Evolutionary conservation across 257 asterid genomes (phyloP), one percentile per base, ranked within the genome.

Genomic region (Capsicum chinense): DNA sequence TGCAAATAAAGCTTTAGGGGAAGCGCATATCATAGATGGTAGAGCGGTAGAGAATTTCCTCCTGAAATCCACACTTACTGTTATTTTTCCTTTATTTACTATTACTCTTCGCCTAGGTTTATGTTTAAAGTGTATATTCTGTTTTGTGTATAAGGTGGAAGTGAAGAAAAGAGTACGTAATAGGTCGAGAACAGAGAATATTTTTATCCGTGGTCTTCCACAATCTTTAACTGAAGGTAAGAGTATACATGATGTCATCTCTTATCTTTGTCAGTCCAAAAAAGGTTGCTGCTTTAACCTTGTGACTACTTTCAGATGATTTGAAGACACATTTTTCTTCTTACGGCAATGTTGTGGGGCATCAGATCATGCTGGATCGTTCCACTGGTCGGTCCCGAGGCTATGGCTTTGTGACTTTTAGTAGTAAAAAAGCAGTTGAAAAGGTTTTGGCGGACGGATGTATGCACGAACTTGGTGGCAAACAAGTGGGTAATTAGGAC

Each of bases 151-250:
- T 87, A 89, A 97, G 98, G 99, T 97, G 85, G 98, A 95, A 85
- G 98, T 97, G 56, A 93, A 97, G 92, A 92, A 97, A 89, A 92
- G 98, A 80, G 94, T 97, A 62, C 97, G 96, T 56, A 92, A 26
- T 1, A 1, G 2, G 33, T 26, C 33, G 33, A 26, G 86, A 91
- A 95, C 98, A 5, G 93, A 90, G 96, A 26, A 26, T 26, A 91
- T 97, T 71, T 97, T 93, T 89, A 92, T 97, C 9, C 99, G 98
- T 57, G 99, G 99, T 82, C 88, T 97, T 87, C 99, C 99, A 14
- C 70, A 91, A 59, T 88, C 97, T 59, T 83, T 97, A 79, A 89
- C 84, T 86, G 97, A 93, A 90, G 98, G 99, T 95, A 90, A 76
- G 56, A 81, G 67, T 56, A 39, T 73, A 19, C 60, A 48, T 73